Evolutionary conservation across 305 asterid genomes (phyloP), one percentile per base, ranked within the genome.

Genomic region (Fraxinus sp.): DNA sequence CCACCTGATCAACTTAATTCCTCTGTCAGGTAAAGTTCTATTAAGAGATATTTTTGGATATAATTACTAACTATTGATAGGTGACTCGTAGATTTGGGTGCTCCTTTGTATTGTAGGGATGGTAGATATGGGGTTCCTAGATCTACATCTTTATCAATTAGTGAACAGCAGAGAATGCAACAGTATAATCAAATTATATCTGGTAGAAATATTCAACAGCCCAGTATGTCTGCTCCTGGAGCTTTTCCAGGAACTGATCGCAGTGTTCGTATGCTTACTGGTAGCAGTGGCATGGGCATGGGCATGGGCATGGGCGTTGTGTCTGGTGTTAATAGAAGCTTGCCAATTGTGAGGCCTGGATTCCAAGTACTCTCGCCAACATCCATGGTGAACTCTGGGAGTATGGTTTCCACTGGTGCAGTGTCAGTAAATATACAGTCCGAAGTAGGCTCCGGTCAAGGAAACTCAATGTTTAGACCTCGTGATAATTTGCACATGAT

Each of bases 121-220:
- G 88, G 89, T 83, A 87, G 96, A 82, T 86, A 87, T 79, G 90
- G 81, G 83, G 85, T 87, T 83, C 88, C 97, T 49, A 90, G 91
- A 87, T 80, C 95, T 75, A 84, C 87, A 71, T 85, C 90, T 78
- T 87, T 89, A 77, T 83, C 91, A 72, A 77, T 88, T n/a, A 91
- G 89, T 74, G 95, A 92, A 80, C 92, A 89, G 78, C 97, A 88
- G 90, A 90, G 91, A 83, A 78, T 89, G 81, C 97, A 92, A 62
- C 94, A 87, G 78, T 87, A 89, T 82, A 92, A 86, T 86, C 91
- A 86, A 75, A 79, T 90, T 88, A 71, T 90, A 76, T 80, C 96
- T 33, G 83, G 88, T 44, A 86, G 93, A 85, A 93, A 83, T 79
- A 64, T 85, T 32, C 87, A 85, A 3, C 92, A 87, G 83, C 68